phyloP scores from a whole-genome alignment of 2,329 filamentous ascomycete genomes.

The Aspergillus ochraceoroseus region DNA sequence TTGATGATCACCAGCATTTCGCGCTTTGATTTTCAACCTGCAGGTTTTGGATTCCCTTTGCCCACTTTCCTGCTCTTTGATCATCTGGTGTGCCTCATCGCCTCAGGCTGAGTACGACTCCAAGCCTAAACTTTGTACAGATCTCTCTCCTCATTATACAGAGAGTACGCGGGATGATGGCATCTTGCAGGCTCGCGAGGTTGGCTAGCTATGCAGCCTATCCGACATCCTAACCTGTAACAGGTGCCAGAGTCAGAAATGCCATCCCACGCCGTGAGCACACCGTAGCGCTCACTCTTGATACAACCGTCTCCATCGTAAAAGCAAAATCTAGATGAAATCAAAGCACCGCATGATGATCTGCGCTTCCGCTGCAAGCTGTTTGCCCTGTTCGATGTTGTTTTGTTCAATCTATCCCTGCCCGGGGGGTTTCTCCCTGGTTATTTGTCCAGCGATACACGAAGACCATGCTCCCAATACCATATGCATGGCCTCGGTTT shows the following conservation, averaged over 20 bases:
- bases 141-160: not conserved
- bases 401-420: not conserved
- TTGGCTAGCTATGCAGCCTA: constrained; percentile 7
- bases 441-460: not conserved
- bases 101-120: constrained; percentile 7
- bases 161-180: too few species aligned
- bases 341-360: constrained; percentile 2
- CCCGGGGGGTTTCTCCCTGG: not conserved
- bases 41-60: constrained; percentile 10
- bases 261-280: constrained; percentile 11
- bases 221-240: not conserved
- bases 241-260: too few species aligned
- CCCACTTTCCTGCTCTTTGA: constrained; percentile 3
- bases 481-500: constrained; percentile 3
- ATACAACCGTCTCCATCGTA: not conserved
- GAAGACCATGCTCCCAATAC: not conserved
- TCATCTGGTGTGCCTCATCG: constrained; percentile 9
- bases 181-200: not conserved
- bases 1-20: constrained; percentile 12
- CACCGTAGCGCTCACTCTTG: constrained; percentile 4
- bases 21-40: constrained; percentile 16
- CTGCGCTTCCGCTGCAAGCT: not conserved
- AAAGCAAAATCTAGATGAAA: constrained; percentile 5
- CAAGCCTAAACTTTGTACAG: not conserved
- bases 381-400: not conserved